Conservation (phyloP, 495 filamentous ascomycete species). For the Penicillium ochrochloron region DNA sequence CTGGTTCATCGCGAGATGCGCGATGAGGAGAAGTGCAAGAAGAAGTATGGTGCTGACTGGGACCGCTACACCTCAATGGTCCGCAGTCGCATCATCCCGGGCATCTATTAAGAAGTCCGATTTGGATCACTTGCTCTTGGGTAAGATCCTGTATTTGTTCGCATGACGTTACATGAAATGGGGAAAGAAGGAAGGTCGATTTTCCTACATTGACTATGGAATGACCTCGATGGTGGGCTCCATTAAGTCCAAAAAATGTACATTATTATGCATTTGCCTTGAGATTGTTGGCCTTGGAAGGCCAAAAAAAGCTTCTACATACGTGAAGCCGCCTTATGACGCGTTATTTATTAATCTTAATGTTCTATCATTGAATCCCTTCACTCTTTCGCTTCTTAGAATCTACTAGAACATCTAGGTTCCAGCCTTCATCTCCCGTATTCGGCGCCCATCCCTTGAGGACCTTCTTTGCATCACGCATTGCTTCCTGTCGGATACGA, state of each 20-base stretch:
- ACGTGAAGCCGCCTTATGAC: constrained; percentile 8
- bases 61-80: constrained; percentile 85
- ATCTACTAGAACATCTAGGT: constrained; percentile 42
- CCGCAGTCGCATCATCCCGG: constrained; percentile 84
- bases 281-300: not conserved
- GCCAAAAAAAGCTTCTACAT: not conserved
- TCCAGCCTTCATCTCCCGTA: constrained; percentile 46
- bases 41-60: constrained; percentile 96
- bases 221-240: not conserved
- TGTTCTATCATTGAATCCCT: constrained; percentile 4
- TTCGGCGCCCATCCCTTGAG: constrained; percentile 49
- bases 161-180: not conserved
- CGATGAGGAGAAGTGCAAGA: constrained; percentile 90
- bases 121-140: not conserved
- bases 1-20: constrained; percentile 88
- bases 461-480: constrained; percentile 38
- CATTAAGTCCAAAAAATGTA: not conserved
- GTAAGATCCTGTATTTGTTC: not conserved
- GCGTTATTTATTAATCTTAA: constrained; percentile 12
- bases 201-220: not conserved
- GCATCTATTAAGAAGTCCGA: constrained; percentile 67
- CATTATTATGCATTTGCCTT: not conserved
- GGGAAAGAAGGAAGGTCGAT: not conserved
- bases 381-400: constrained; percentile 45
- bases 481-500: constrained; percentile 34